Base-by-base conservation (phyloP, 495 filamentous ascomycete genomes). In the Astrocystis sublimbata region DNA sequence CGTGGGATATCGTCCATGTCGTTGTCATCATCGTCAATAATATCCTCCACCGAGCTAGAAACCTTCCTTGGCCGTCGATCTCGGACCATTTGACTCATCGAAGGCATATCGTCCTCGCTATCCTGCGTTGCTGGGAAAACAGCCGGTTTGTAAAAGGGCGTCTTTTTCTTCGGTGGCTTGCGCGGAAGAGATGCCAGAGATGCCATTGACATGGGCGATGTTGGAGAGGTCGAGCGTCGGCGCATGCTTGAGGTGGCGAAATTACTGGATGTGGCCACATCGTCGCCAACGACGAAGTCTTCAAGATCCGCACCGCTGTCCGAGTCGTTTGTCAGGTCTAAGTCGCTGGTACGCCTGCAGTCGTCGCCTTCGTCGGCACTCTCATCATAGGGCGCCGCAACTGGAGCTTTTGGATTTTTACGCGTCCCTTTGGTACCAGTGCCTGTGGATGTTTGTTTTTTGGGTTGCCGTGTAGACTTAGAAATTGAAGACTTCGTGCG, bases 331-430 rank as follows among this genome's bases (percentile, higher is more conserved):
- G 74, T 72, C 10, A 75, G 66, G 9, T 77, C 73, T 28, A 81
- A 60, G 60, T 82, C 79, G 62, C 76, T 79, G 0, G 79, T 79
- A n/a, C 78, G 72, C 7, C 64, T 74, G 64, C 79, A 82, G 60
- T 79, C 77, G 58, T 82, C 79, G 8, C 79, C 79, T 46, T 75
- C 46, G 36, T 82, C 79, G 15, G 78, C 75, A 33, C 75, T 69
- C 35, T 74, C 66, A 52, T 76, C 74, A 54, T 74, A 71, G 40
- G 49, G 58, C 42, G 61, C 63, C 61, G 54, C 1, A 9, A 19
- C 13, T 42, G 52, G 23, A 8, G 57, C 63, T 33, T 59, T 67
- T 28, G 63, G 46, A 13, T 41, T 56, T 24, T 54, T 33, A 26
- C 60, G 64, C 26, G 51, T n/a, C 42, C 30, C 26, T 54, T 64